Evolutionary conservation across 805 yeast species (phyloP), one percentile per base, ranked within the genome.

Genomic region (Barnettozyma botsteinii): DNA sequence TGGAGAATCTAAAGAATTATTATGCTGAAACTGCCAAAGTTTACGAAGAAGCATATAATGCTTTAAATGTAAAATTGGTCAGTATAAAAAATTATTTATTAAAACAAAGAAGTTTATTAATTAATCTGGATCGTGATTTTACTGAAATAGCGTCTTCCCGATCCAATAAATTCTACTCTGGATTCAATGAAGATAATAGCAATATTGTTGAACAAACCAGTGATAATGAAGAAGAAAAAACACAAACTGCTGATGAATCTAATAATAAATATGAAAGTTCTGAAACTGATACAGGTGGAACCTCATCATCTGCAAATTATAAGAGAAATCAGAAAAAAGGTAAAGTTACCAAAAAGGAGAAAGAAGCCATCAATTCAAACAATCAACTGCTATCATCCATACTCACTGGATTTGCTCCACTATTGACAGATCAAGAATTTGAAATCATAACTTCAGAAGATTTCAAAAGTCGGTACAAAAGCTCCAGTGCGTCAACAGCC

Each of bases 341-440:
- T 9, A 14, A 33, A 30, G 11, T 15, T n/a, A 5, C 30, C n/a
- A 19, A 35, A 14, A 25, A 28, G 19, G 22, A 31, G 10, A 20
- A 33, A 33, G 21, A 47, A 13, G 27, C 22, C 31, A 15, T 37
- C 30, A 27, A 32, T 19, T n/a, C 41, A 29, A 12, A 33, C 22
- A 35, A 29, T 31, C 43, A 29, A 14, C 32, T 27, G 7, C 33
- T 47, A 5, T 28, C 48, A 1, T 41, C 52, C 11, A 40, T 56
- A 1, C 38, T 60, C 22, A 64, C 61, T 37, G 63, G 64, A 2
- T 46, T 56, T 32, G 49, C 64, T 0, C 61, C 66, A 5, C 45
- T 66, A 8, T 23, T 59, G 3, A 50, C 65, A 4, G 42, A 49
- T 8, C 55, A 54, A 8, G 71, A 67, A 35, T 65, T 68, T 40